Evolutionary conservation across 2,329 filamentous ascomycete species (phyloP).

Genomic region (Penicillium sumatraense): DNA sequence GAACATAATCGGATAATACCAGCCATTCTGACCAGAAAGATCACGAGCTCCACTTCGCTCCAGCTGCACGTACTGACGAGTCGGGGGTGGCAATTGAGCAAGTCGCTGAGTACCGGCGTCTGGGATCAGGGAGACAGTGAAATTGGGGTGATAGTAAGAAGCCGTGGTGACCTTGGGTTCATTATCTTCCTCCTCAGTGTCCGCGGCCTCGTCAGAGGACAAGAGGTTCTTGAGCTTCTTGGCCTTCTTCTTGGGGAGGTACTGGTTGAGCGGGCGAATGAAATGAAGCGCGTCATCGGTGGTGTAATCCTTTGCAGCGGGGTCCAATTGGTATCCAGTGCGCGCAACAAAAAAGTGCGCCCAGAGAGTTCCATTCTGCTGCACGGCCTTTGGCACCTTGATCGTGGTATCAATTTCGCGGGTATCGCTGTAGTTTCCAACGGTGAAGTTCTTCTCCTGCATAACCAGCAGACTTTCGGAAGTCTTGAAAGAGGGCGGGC

Average conservation of each 20-base stretch:
- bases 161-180: constrained; percentile 70
- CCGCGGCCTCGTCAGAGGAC: constrained; percentile 55
- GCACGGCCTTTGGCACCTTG: constrained; percentile 75
- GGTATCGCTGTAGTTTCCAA: constrained; percentile 79
- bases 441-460: constrained; percentile 76
- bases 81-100: constrained; percentile 69
- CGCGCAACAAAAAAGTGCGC: constrained; percentile 91
- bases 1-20: constrained; percentile 91
- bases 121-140: constrained; percentile 85
- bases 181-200: constrained; percentile 59
- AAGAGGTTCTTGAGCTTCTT: constrained; percentile 87
- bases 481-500: constrained; percentile 66
- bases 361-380: constrained; percentile 92
- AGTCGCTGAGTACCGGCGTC: constrained; percentile 74
- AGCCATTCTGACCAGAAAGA: constrained; percentile 80
- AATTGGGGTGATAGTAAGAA: constrained; percentile 94
- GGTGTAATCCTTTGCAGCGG: constrained; percentile 72
- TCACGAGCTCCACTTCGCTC: constrained; percentile 84
- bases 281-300: constrained; percentile 80
- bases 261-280: constrained; percentile 81
- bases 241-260: constrained; percentile 87
- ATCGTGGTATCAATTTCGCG: constrained; percentile 79
- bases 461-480: constrained; percentile 73
- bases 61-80: constrained; percentile 76
- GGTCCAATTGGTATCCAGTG: constrained; percentile 76